phyloP scores from a whole-genome alignment of 768 basidiomycete species.

The Agaricus subrufescens region DNA sequence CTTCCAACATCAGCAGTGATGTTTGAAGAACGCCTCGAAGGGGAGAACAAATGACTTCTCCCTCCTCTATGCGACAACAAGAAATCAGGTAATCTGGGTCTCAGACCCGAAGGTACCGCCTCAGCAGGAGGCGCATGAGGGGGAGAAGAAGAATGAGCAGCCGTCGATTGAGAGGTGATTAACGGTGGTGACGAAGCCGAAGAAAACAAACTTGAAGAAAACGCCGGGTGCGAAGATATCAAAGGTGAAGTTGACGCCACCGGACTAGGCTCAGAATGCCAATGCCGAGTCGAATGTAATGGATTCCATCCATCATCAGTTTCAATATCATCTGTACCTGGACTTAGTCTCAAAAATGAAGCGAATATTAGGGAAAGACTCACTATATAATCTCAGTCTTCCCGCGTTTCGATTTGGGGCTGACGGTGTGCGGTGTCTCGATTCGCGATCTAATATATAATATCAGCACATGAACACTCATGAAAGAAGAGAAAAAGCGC shows the following conservation, averaged over 20 bases:
- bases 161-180: background rate
- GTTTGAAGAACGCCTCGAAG: background rate
- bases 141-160: background rate
- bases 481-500: background rate
- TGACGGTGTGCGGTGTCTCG: background rate
- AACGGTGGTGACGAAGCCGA: background rate
- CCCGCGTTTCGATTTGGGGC: background rate
- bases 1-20: too few relatives aligned
- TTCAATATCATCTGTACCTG: background rate
- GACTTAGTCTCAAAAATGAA: background rate
- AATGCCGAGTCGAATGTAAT: background rate
- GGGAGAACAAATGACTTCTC: background rate
- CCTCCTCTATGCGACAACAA: background rate
- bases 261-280: background rate
- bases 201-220: constrained; percentile 4
- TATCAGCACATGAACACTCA: background rate
- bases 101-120: background rate
- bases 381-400: background rate
- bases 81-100: background rate
- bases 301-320: constrained; percentile 3
- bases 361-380: background rate
- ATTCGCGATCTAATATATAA: background rate
- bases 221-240: background rate
- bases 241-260: background rate
- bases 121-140: background rate